phyloP scores from a whole-genome alignment of 768 basidiomycete genomes.

The Suillus occidentalis region DNA sequence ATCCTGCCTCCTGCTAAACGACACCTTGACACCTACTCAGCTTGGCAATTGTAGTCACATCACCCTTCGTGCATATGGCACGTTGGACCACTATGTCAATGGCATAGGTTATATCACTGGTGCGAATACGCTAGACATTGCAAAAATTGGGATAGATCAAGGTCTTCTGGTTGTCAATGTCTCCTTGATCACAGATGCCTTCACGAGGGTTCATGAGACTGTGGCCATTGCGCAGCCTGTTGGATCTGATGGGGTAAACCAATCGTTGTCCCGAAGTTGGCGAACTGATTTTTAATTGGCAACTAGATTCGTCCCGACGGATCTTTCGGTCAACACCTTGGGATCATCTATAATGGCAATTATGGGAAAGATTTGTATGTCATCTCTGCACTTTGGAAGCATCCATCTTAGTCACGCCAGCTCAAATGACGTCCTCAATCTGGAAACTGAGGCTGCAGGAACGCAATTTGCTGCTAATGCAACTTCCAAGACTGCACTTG shows the following conservation, averaged over 20 bases:
- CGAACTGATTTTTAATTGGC: not conserved
- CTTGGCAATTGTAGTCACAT: constrained; percentile 49
- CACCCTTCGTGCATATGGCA: constrained; percentile 49
- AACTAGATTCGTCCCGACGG: constrained; percentile 26
- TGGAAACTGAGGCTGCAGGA: constrained; percentile 60
- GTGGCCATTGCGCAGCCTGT: constrained; percentile 47
- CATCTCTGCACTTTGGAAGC: not conserved
- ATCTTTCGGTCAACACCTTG: constrained; percentile 46
- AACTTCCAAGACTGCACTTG: constrained; percentile 48
- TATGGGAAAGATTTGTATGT: constrained; percentile 57
- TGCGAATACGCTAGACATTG: constrained; percentile 65
- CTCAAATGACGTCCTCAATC: constrained; percentile 58
- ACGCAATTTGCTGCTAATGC: constrained; percentile 54
- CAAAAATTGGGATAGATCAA: constrained; percentile 58
- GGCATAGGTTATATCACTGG: constrained; percentile 55
- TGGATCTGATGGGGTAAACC: constrained; percentile 58
- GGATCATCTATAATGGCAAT: constrained; percentile 74
- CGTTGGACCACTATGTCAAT: constrained; percentile 44
- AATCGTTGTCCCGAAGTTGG: not conserved
- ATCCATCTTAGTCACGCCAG: constrained; percentile 31
- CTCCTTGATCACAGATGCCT: constrained; percentile 49
- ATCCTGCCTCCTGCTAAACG: constrained; percentile 54
- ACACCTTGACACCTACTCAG: constrained; percentile 44
- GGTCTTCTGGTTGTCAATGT: constrained; percentile 40
- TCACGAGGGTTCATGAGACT: constrained; percentile 50